phyloP scores from a whole-genome alignment of 148 eudicot species.

The Limonium bicolor region DNA sequence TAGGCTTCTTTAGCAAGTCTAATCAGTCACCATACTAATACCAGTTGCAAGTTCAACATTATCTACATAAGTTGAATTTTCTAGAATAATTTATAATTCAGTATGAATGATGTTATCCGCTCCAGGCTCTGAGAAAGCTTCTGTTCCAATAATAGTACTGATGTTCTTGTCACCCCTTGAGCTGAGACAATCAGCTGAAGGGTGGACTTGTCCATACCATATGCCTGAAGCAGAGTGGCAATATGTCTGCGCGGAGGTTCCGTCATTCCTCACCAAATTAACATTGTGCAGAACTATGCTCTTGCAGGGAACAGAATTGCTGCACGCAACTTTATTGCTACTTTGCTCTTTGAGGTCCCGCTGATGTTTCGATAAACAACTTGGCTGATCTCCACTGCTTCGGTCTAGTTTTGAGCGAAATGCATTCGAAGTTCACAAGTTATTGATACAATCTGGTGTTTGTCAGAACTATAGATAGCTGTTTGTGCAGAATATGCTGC shows the following conservation, averaged over 20 bases:
- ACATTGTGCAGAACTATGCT: constrained; percentile 51
- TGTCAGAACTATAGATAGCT: too few relatives aligned
- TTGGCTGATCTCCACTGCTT: constrained; percentile 69
- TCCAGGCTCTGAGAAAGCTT: too few relatives aligned
- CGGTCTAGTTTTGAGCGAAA: constrained; percentile 40
- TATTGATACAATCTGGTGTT: too few relatives aligned
- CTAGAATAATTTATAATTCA: too few relatives aligned
- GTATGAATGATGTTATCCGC: too few relatives aligned
- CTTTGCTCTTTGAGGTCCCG: constrained; percentile 52
- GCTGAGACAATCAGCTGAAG: constrained; percentile 65
- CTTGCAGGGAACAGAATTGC: constrained; percentile 61
- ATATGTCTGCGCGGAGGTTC: constrained; percentile 42
- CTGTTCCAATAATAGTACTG: too few relatives aligned
- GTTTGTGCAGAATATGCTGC: too few relatives aligned
- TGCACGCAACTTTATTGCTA: constrained; percentile 74
- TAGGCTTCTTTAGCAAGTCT: too few relatives aligned
- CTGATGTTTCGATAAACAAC: constrained; percentile 58
- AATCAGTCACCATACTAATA: too few relatives aligned
- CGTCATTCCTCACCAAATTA: constrained; percentile 43
- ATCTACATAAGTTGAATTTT: too few relatives aligned
- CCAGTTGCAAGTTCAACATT: too few relatives aligned
- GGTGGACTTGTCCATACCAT: constrained; percentile 38
- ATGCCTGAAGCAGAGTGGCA: constrained; percentile 64
- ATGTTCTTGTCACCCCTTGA: constrained; percentile 24
- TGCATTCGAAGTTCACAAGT: too few relatives aligned